Percentiles rank a stretch among this genome's conserved stretches.
Evolutionary conservation across 805 yeast species (phyloP).

Genomic region (Pichia phayaonensis): DNA sequence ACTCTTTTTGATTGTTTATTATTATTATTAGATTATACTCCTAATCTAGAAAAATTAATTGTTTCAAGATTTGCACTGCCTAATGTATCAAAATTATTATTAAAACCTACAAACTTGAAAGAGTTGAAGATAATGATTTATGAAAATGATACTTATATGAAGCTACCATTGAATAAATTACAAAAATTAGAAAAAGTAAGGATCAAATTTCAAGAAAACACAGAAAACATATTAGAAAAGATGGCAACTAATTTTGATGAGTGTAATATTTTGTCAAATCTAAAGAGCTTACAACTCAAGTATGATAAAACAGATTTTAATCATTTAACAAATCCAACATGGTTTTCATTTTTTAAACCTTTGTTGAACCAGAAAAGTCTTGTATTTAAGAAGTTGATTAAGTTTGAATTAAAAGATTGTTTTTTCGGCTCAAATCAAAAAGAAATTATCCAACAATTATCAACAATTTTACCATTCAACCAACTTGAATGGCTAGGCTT

Average conservation of each 20-base stretch:
- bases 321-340: slow-evolving; percentile 17
- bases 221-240: slow-evolving; percentile 13
- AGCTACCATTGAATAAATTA: slow-evolving; percentile 4
- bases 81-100: background rate
- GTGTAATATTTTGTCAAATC: slow-evolving; percentile 1
- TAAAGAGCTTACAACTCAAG: slow-evolving; percentile 15
- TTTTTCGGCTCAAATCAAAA: slow-evolving; percentile 19
- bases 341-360: slow-evolving; percentile 22
- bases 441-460: slow-evolving; percentile 26
- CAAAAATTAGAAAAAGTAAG: slow-evolving; percentile 11
- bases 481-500: slow-evolving; percentile 15
- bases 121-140: slow-evolving; percentile 12
- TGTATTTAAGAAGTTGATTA: slow-evolving; percentile 12
- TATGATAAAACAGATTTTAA: slow-evolving; percentile 20
- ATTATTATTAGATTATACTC: slow-evolving; percentile 10
- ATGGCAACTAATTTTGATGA: slow-evolving; percentile 9
- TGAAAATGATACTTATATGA: slow-evolving; percentile 4
- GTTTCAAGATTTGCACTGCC: slow-evolving; percentile 9
- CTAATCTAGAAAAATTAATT: slow-evolving; percentile 13
- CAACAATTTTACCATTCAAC: slow-evolving; percentile 28
- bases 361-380: background rate
- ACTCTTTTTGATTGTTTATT: slow-evolving; percentile 16
- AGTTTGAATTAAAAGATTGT: slow-evolving; percentile 18
- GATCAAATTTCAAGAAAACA: slow-evolving; percentile 17
- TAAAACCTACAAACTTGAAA: slow-evolving; percentile 1